phyloP scores from a whole-genome alignment of 2,329 filamentous ascomycete species.

The Fusarium mangiferae region DNA sequence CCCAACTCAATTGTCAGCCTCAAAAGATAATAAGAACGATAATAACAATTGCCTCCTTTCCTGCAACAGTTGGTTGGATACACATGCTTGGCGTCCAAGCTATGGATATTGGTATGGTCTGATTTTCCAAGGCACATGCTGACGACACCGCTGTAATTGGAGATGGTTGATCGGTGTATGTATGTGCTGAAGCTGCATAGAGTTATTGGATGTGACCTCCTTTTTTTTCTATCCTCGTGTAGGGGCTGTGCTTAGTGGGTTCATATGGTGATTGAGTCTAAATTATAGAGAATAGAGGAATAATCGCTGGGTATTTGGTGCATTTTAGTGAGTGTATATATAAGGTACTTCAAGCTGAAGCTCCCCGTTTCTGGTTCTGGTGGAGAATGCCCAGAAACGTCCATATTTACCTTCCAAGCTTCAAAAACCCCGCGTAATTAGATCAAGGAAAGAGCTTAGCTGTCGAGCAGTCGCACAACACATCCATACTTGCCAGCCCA shows the following conservation, averaged over 20 bases:
- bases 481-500: background rate
- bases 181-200: background rate
- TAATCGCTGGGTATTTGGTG: background rate
- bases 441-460: constrained; percentile 15
- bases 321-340: background rate
- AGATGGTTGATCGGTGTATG: background rate
- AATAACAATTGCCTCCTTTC: background rate
- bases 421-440: constrained; percentile 30
- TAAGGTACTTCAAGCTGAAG: constrained; percentile 13
- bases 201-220: background rate
- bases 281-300: background rate
- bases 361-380: constrained; percentile 16
- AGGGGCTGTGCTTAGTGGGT: constrained; percentile 1
- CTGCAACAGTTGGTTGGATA: constrained; percentile 25
- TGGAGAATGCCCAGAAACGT: constrained; percentile 36
- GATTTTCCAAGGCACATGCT: constrained; percentile 40
- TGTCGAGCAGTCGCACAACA: background rate
- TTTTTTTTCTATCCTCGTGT: background rate
- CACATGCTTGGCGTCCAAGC: constrained; percentile 39
- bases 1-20: constrained; percentile 21
- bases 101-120: constrained; percentile 41
- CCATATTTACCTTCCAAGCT: constrained; percentile 23
- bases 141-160: constrained; percentile 30
- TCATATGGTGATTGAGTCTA: background rate
- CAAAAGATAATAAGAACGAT: background rate